phyloP scores from a whole-genome alignment of 2,329 filamentous ascomycete genomes.

The Aspergillus ustus region DNA sequence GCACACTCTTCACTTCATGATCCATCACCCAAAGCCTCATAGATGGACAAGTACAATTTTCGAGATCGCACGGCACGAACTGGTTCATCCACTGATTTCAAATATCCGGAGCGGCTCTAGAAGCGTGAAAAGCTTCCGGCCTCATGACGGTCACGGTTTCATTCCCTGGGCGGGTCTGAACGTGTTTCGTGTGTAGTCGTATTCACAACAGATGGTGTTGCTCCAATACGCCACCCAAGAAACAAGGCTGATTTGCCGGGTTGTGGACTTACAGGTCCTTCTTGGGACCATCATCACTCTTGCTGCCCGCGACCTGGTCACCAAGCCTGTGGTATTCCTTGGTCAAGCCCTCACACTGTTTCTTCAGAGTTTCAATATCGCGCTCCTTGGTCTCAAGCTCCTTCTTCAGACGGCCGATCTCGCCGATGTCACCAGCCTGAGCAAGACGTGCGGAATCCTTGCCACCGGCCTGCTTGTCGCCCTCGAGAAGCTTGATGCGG shows the following conservation, averaged over 20 bases:
- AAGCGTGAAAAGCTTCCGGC: neutral
- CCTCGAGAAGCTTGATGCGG: slow-evolving; percentile 82
- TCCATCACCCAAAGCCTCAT: neutral
- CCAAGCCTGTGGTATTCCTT: slow-evolving; percentile 85
- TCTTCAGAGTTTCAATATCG: slow-evolving; percentile 87
- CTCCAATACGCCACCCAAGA: neutral
- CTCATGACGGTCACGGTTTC: neutral
- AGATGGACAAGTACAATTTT: neutral
- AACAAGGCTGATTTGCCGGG: neutral
- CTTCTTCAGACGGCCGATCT: slow-evolving; percentile 76
- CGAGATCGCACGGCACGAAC: neutral
- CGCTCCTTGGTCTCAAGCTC: slow-evolving; percentile 74
- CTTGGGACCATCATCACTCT: slow-evolving; percentile 54
- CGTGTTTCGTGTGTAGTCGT: neutral
- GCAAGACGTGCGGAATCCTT: slow-evolving; percentile 76
- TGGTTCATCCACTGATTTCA: neutral
- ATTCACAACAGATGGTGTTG: neutral
- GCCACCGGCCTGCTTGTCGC: slow-evolving; percentile 60
- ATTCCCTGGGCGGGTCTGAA: neutral
- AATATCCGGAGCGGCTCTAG: neutral
- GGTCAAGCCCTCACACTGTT: slow-evolving; percentile 82
- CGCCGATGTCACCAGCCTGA: slow-evolving; percentile 72
- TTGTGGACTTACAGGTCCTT: slow-evolving; percentile 55
- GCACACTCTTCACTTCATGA: neutral
- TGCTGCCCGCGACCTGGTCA: slow-evolving; percentile 71